Percentiles rank a stretch among this genome's conserved stretches.
phyloP scores from a whole-genome alignment of 2,329 filamentous ascomycete species.

The Diaporthe destruens region DNA sequence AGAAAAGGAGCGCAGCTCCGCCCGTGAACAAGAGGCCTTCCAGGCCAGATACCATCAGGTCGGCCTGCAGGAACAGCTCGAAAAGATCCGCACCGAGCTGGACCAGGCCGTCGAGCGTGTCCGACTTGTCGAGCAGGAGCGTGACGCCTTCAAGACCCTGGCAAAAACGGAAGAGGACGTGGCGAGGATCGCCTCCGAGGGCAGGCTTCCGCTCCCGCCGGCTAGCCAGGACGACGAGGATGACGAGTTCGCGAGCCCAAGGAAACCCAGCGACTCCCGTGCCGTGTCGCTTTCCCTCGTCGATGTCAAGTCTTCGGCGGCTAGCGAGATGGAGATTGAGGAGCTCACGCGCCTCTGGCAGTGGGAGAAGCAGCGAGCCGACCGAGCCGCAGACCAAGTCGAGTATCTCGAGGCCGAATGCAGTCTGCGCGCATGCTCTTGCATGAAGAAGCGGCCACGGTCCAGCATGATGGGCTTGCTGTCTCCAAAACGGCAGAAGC shows the following conservation, averaged over 20 bases:
- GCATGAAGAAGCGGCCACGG: slow-evolving; percentile 58
- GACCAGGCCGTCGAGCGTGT: slow-evolving; percentile 72
- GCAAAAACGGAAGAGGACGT: slow-evolving; percentile 79
- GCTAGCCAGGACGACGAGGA: slow-evolving; percentile 56
- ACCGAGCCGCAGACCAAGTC: slow-evolving; percentile 78
- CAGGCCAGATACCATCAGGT: slow-evolving; percentile 75
- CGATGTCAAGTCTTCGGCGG: slow-evolving; percentile 67
- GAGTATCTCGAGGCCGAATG: slow-evolving; percentile 84
- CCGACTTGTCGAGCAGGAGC: slow-evolving; percentile 78
- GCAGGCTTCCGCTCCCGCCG: slow-evolving; percentile 73
- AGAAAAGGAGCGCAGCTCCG: slow-evolving; percentile 72
- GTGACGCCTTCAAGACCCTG: slow-evolving; percentile 78
- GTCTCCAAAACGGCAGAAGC: slow-evolving; percentile 53
- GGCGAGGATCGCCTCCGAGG: slow-evolving; percentile 78
- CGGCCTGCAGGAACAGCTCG: slow-evolving; percentile 71
- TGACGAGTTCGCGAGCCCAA: slow-evolving; percentile 72
- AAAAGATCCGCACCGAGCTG: slow-evolving; percentile 52
- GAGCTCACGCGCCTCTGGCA: slow-evolving; percentile 65
- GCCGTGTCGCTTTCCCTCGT: slow-evolving; percentile 59
- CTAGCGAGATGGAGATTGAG: slow-evolving; percentile 70
- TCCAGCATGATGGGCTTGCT: slow-evolving; percentile 46
- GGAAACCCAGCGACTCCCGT: slow-evolving; percentile 60
- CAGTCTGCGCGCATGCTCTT: slow-evolving; percentile 75
- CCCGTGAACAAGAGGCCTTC: slow-evolving; percentile 78
- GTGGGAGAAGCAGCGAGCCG: slow-evolving; percentile 72